Conservation (phyloP, 805 yeast genomes). For the Candida montana region DNA sequence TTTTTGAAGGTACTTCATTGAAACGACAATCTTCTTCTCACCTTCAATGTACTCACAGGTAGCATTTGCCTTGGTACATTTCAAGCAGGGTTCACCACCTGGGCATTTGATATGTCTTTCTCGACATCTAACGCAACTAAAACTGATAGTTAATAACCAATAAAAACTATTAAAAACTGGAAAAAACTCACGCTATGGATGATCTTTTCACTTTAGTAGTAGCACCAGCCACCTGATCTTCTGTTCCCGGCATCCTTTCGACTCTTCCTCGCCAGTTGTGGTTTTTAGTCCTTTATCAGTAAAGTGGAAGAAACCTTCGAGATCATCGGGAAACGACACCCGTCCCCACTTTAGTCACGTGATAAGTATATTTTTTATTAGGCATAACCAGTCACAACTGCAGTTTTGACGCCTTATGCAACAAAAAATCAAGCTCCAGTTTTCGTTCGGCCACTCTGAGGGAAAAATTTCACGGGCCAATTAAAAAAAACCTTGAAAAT, state of each 20-base stretch:
- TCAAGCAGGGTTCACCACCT: conserved; percentile 68
- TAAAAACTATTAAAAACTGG: not conserved
- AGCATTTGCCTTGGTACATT: conserved; percentile 50
- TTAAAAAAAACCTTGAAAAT: conserved; percentile 5
- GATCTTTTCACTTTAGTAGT: conserved; percentile 20
- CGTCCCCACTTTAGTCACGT: too few species aligned
- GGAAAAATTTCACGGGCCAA: too few species aligned
- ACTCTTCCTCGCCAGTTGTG: not conserved
- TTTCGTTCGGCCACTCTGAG: too few species aligned
- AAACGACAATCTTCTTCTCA: conserved; percentile 66
- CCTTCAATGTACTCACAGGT: conserved; percentile 69
- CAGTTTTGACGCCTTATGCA: too few species aligned
- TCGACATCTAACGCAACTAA: conserved; percentile 56
- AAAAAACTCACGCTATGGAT: conserved; percentile 17
- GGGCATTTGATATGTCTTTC: conserved; percentile 72
- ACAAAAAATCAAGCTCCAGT: too few species aligned
- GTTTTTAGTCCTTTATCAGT: not conserved
- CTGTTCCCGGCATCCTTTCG: not conserved
- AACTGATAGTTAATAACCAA: not conserved
- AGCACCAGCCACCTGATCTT: conserved; percentile 11
- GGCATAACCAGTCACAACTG: conserved; percentile 1
- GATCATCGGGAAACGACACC: conserved; percentile 4
- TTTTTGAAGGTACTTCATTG: conserved; percentile 61
- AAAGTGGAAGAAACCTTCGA: too few species aligned
- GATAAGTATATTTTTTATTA: too few species aligned